Percentiles rank a stretch among this genome's conserved stretches.
phyloP scores from a whole-genome alignment of 495 filamentous ascomycete genomes.

The Diplogelasinospora grovesii region DNA sequence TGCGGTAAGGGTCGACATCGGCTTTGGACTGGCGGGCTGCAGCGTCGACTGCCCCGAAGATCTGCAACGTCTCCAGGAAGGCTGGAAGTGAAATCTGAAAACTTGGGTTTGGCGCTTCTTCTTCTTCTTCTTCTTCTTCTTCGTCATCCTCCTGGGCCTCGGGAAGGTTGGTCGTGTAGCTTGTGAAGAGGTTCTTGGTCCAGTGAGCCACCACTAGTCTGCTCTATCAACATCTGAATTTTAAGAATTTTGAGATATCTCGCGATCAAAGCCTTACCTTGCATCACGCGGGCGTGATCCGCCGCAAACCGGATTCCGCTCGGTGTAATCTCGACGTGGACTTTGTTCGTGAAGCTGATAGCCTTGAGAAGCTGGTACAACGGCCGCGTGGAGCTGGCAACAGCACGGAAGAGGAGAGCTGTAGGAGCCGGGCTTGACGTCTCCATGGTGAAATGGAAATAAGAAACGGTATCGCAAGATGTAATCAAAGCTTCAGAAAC shows the following conservation, averaged over 20 bases:
- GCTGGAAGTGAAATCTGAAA: slow-evolving; percentile 85
- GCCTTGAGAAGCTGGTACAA: slow-evolving; percentile 86
- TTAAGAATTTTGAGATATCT: not conserved
- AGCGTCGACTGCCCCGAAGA: slow-evolving; percentile 74
- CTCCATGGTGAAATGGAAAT: slow-evolving; percentile 10
- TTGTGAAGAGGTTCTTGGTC: slow-evolving; percentile 79
- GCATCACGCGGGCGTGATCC: slow-evolving; percentile 78
- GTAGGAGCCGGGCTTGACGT: slow-evolving; percentile 12
- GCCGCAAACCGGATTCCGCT: slow-evolving; percentile 81
- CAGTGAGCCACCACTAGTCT: slow-evolving; percentile 57
- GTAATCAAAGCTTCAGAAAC: not conserved
- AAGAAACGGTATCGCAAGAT: too few species aligned
- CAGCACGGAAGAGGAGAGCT: slow-evolving; percentile 66
- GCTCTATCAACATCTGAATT: slow-evolving; percentile 5
- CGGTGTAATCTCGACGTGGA: slow-evolving; percentile 73
- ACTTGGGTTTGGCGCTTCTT: slow-evolving; percentile 33
- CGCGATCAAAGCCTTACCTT: slow-evolving; percentile 45
- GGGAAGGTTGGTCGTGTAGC: slow-evolving; percentile 54
- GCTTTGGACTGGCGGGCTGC: slow-evolving; percentile 46
- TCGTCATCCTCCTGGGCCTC: slow-evolving; percentile 8
- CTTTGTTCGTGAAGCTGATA: slow-evolving; percentile 72
- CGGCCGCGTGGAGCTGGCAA: slow-evolving; percentile 79
- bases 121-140: slow-evolving; percentile 25
- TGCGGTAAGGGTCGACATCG: slow-evolving; percentile 44
- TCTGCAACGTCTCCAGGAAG: slow-evolving; percentile 88